A percentile compares a stretch with the other conserved stretches of the same genome.
Evolutionary conservation across 129 eudicot genomes (phyloP).

Genomic region (Scalesia atractyloides): DNA sequence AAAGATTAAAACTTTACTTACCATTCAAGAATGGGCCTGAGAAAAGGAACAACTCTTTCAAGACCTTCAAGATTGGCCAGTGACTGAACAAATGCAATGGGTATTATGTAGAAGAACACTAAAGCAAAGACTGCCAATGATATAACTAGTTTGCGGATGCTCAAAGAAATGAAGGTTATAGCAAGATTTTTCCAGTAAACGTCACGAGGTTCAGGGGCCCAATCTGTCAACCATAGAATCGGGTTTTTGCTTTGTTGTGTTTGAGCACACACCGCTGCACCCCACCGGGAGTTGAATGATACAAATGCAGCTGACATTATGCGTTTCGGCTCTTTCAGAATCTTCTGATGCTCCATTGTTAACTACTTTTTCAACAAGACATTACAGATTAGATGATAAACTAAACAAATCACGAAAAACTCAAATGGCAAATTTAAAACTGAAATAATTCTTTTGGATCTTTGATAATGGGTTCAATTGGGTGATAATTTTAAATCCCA

Average conservation of each 20-base stretch:
- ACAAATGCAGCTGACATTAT: constrained; percentile 47
- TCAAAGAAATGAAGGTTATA: constrained; percentile 44
- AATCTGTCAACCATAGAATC: constrained; percentile 42
- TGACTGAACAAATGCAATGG: constrained; percentile 57
- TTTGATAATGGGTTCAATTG: neutral
- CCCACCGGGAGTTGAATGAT: constrained; percentile 47
- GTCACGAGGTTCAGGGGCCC: constrained; percentile 53
- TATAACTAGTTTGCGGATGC: constrained; percentile 38
- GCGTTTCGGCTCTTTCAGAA: constrained; percentile 37
- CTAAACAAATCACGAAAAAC: neutral
- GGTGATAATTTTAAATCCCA: neutral
- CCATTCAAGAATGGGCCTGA: constrained; percentile 44
- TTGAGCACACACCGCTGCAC: constrained; percentile 54
- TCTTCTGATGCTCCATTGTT: constrained; percentile 35
- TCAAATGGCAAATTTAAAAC: neutral
- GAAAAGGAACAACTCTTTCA: constrained; percentile 46
- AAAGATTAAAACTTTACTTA: constrained; percentile 24
- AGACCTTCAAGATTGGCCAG: constrained; percentile 59
- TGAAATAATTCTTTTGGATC: neutral
- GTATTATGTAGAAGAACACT: constrained; percentile 61
- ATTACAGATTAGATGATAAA: neutral
- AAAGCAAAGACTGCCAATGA: constrained; percentile 45
- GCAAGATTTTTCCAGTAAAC: constrained; percentile 52
- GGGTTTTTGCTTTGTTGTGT: constrained; percentile 51
- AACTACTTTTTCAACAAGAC: constrained; percentile 32